Conservation (phyloP, 2,329 filamentous ascomycete genomes). For the Aspergillus sp. region DNA sequence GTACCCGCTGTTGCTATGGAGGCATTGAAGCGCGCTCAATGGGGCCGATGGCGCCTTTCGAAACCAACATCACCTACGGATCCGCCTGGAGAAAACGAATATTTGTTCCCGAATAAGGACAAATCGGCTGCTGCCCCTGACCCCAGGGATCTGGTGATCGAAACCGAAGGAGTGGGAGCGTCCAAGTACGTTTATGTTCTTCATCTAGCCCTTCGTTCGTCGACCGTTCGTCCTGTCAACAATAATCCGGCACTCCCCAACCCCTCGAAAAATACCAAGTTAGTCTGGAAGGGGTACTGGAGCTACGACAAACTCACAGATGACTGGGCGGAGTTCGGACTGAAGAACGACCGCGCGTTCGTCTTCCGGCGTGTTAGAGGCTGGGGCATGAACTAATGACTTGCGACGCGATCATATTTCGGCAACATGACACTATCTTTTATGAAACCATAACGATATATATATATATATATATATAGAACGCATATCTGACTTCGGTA, state of each 20-base stretch:
- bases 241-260: conserved; percentile 26
- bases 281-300: conserved; percentile 87
- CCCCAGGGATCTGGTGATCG: conserved; percentile 68
- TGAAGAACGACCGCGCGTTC: conserved; percentile 62
- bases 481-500: neutral
- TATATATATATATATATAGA: neutral
- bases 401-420: neutral
- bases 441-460: neutral
- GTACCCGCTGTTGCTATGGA: conserved; percentile 43
- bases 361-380: conserved; percentile 64
- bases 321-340: conserved; percentile 80
- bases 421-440: neutral
- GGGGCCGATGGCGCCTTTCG: conserved; percentile 66
- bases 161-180: conserved; percentile 75
- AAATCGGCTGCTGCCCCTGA: conserved; percentile 26
- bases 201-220: conserved; percentile 66
- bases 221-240: conserved; percentile 53
- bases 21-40: conserved; percentile 68
- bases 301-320: conserved; percentile 87
- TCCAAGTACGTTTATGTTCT: conserved; percentile 82
- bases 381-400: conserved; percentile 47
- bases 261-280: conserved; percentile 74
- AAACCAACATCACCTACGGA: conserved; percentile 42
- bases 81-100: conserved; percentile 14
- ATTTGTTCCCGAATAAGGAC: conserved; percentile 18